Base-by-base conservation (phyloP, 352 stramenopile genomes). In the Pythium aphanidermatum region DNA sequence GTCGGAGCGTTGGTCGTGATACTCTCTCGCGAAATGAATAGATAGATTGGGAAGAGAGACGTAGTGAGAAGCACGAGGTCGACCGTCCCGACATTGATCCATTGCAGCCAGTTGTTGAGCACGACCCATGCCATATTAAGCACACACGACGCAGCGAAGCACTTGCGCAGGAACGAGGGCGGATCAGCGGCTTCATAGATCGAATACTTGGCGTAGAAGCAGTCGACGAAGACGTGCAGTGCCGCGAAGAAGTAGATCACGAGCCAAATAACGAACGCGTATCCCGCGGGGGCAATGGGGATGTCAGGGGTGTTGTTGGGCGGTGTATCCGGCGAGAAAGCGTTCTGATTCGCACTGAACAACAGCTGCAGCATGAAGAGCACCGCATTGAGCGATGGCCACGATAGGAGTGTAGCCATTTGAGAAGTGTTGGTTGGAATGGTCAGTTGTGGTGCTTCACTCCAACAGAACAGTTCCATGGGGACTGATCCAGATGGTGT, bases 251-350 rank as follows among this genome's bases (percentile, higher is more conserved):
- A 42, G 55, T 87, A 84, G 60, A 90, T 83, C 51, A 68, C 44
- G 47, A 65, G 68, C 73, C 75, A 88, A 44, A 91, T 83, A 16
- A 63, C 66, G 55, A 85, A 88, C 11, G 65, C 68, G 52, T 66
- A 81, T 8, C 37, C 31, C 5, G 71, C 74, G 0, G 75, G 75
- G 27, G 74, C 86, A 35, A 86, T 26, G 12, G 76, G 63, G 42
- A 75, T 81, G 46, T 83, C 60, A 23, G 65, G 53, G 39, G 68
- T 46, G 6, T 31, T 25, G 32, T 77, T 63, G 17, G 51, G 21
- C 27, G 65, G 42, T 16, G 58, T 46, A 34, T 63, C 35, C 17
- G 70, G 37, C 14, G 46, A 41, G 43, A 80, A 58, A n/a, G 44
- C 60, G 24, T 79, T 46, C 20, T 62, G 65, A 39, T 57, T 57